phyloP scores from a whole-genome alignment of 768 basidiomycete genomes.

The Chalciporus pseudorubinellus region DNA sequence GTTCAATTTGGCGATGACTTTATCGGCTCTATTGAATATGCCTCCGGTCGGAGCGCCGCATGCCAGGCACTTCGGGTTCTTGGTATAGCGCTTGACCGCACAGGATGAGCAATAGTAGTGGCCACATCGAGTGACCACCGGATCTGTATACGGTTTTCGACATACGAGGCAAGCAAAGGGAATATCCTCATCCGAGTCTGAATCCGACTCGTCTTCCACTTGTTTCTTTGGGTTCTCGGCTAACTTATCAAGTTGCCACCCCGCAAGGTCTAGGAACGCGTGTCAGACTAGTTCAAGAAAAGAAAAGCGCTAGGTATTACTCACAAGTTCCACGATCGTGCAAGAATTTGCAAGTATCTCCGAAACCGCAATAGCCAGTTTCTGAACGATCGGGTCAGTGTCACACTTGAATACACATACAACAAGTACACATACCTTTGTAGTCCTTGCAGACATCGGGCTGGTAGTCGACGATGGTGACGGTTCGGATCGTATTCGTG shows the following conservation, averaged over 20 bases:
- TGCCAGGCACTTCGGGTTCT: slow-evolving; percentile 93
- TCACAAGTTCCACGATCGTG: slow-evolving; percentile 94
- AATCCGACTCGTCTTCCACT: slow-evolving; percentile 53
- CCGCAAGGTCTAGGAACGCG: slow-evolving; percentile 71
- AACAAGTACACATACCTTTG: slow-evolving; percentile 65
- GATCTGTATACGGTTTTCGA: slow-evolving; percentile 91
- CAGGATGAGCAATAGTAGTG: slow-evolving; percentile 96
- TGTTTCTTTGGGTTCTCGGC: slow-evolving; percentile 72
- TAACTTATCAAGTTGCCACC: slow-evolving; percentile 97
- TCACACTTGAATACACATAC: not conserved
- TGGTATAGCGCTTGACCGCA: slow-evolving; percentile 91
- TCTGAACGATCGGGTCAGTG: slow-evolving; percentile 51
- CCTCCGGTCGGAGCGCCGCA: slow-evolving; percentile 92
- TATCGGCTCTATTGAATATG: slow-evolving; percentile 94
- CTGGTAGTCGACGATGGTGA: slow-evolving; percentile 96
- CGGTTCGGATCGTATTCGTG: slow-evolving; percentile 82
- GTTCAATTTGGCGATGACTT: slow-evolving; percentile 84
- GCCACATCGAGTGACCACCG: slow-evolving; percentile 92
- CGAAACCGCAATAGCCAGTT: slow-evolving; percentile 98
- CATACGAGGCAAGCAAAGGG: slow-evolving; percentile 99
- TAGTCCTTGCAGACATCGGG: slow-evolving; percentile 99
- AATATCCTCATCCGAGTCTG: slow-evolving; percentile 81
- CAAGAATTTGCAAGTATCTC: slow-evolving; percentile 98
- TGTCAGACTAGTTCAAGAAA: slow-evolving; percentile 8
- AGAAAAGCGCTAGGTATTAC: slow-evolving; percentile 30